Base-by-base conservation (phyloP, 805 yeast species). In the Monosporozyma unispora region DNA sequence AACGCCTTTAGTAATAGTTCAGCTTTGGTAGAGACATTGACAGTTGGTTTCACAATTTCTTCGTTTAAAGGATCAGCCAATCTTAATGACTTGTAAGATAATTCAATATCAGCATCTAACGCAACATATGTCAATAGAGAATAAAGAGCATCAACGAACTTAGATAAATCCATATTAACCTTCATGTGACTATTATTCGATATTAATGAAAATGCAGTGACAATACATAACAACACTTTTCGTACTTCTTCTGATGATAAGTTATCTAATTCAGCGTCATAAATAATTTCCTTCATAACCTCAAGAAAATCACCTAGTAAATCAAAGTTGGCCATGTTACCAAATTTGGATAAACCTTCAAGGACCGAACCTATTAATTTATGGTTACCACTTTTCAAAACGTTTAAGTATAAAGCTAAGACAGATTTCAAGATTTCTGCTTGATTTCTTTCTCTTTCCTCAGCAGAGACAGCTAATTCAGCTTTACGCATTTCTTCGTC, bases 321-420 rank as follows among this genome's bases (percentile, higher is more conserved):
- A 56, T 93, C 98, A 50, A 91, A 80, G 62, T 93, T 93, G 22
- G 95, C 89, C 81, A 90, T 82, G 59, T 84, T 93, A 2, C 98
- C 96, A 62, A 83, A 89, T 61, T 80, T 80, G 1, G 97, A 86
- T 50, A 93, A 70, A 3, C 98, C 98, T 69, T 93, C 98, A 48
- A 93, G 72, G 0, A 91, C 95, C 0, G 91, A 76, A 7, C 95
- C 96, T 73, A 88, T 81, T 48, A 93, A 70, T 18, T 78, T 76
- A 37, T 80, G 77, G 18, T 81, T 77, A 43, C 79, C 75, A 16
- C 75, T 76, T 63, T 78, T 84, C 54, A 93, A 72, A 28, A 91
- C 78, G 55, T 86, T 89, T 56, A 93, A 70, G 63, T 93, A 93
- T 19, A 87, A 67, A 0, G 83, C 75, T 52, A 93, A 72, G 27